Base-by-base conservation (phyloP, 257 asterid genomes). In the Solanum paucissectum region DNA sequence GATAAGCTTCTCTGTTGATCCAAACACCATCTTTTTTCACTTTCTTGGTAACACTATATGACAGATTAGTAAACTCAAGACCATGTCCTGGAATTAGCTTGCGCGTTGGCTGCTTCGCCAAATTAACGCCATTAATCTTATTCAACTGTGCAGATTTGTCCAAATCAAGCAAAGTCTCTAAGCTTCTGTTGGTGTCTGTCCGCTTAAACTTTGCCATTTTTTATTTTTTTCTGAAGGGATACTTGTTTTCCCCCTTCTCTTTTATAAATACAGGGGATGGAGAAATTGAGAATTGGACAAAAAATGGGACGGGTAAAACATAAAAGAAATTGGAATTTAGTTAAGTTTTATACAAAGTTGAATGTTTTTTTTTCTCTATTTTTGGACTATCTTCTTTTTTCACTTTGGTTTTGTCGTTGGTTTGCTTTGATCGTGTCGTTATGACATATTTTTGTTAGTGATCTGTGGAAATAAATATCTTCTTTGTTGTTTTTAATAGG, bases 71-170 rank as follows among this genome's bases (percentile, higher is more conserved):
- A 88, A 94, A 96, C 83, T 96, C 98, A 12, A 96, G 93, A 46
- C 98, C 98, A 6, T 92, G 93, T 32, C 98, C 98, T n/a, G 96
- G 98, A 76, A 93, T 77, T 84, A 91, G 71, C 92, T 94, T 95
- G 9, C 92, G 79, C 0, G 92, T 85, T 3, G 88, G 87, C 88
- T 93, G 95, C 90, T 87, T 88, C 21, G 37, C 64, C 7, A 87
- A 46, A 49, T 49, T 81, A 9, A 1, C 20, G 29, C 85, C 37
- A 42, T 88, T 79, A 5, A 79, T 88, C 74, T 93, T 94, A 20
- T 62, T 88, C 79, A 58, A 87, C 58, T 86, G 89, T 7, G 44
- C 89, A 4, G 87, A 74, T 87, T 94, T 94, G 84, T 95, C 98
- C 86, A 89, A 60, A 86, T 94, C 98, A 71, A 95, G 34, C 88